A percentile compares a stretch with the other conserved stretches of the same genome.
phyloP scores from a whole-genome alignment of 1,139 yeast genomes.

The Candida dubliniensis region DNA sequence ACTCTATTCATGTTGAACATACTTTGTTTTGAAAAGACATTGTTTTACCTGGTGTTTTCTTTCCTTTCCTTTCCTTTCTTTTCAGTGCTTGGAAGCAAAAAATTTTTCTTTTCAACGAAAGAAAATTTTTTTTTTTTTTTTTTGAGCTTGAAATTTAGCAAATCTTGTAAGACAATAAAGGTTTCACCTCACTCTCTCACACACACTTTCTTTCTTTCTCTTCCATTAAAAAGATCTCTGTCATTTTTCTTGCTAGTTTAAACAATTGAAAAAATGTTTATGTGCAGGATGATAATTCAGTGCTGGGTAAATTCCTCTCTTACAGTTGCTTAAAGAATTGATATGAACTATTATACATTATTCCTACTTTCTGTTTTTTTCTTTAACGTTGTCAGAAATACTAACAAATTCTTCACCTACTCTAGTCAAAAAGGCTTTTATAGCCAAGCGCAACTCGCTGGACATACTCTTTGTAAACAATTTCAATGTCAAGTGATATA shows the following conservation, averaged over 20 bases:
- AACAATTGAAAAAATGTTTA: neutral
- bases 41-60: constrained; percentile 13
- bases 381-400: neutral
- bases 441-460: constrained; percentile 65
- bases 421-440: constrained; percentile 64
- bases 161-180: neutral
- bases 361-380: neutral
- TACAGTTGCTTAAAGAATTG: neutral
- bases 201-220: too few relatives aligned
- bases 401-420: constrained; percentile 63
- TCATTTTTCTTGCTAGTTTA: too few relatives aligned
- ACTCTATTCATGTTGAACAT: constrained; percentile 21
- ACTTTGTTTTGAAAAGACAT: constrained; percentile 55
- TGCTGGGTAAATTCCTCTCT: neutral
- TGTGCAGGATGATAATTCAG: neutral
- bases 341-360: neutral
- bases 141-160: neutral
- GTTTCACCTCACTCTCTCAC: neutral
- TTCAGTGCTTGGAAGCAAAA: constrained; percentile 15
- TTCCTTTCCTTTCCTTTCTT: constrained; percentile 6
- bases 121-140: constrained; percentile 15
- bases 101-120: constrained; percentile 9
- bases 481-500: constrained; percentile 67
- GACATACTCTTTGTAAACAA: constrained; percentile 70
- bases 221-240: too few relatives aligned